Evolutionary conservation across 2,329 filamentous ascomycete genomes (phyloP).

Genomic region (Colletotrichum orchidophilum): DNA sequence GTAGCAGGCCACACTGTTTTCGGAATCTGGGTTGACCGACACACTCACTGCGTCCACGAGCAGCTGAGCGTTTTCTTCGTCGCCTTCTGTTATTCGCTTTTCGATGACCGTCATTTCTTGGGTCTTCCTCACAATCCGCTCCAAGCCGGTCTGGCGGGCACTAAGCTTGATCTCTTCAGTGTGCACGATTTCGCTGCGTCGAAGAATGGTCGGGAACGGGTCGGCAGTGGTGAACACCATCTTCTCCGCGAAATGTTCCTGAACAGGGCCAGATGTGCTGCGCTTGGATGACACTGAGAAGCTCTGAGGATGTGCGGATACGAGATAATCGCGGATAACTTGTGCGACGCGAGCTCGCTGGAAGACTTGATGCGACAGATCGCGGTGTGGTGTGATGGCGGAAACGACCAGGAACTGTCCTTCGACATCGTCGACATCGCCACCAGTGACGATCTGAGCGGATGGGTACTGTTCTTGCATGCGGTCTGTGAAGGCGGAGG

Average conservation of each 20-base stretch:
- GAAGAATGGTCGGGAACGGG: conserved; percentile 88
- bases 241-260: conserved; percentile 85
- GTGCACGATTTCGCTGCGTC: conserved; percentile 84
- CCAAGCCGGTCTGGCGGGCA: conserved; percentile 87
- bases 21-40: conserved; percentile 77
- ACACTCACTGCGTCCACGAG: conserved; percentile 81
- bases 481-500: conserved; percentile 85
- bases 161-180: conserved; percentile 73
- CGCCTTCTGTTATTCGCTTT: conserved; percentile 76
- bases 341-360: conserved; percentile 87
- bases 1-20: conserved; percentile 83
- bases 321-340: conserved; percentile 84
- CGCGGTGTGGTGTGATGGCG: conserved; percentile 82
- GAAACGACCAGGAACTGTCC: conserved; percentile 90
- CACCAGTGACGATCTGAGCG: conserved; percentile 80
- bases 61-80: conserved; percentile 73
- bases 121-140: conserved; percentile 90
- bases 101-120: conserved; percentile 83
- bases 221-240: conserved; percentile 84
- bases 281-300: conserved; percentile 83
- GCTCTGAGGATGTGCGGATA: conserved; percentile 78
- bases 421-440: conserved; percentile 80
- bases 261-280: conserved; percentile 72
- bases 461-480: conserved; percentile 91
- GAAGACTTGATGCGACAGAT: conserved; percentile 84